Percentiles rank a stretch among this genome's conserved stretches.
phyloP scores from a whole-genome alignment of 495 filamentous ascomycete genomes.

The Margaritispora aquatica region DNA sequence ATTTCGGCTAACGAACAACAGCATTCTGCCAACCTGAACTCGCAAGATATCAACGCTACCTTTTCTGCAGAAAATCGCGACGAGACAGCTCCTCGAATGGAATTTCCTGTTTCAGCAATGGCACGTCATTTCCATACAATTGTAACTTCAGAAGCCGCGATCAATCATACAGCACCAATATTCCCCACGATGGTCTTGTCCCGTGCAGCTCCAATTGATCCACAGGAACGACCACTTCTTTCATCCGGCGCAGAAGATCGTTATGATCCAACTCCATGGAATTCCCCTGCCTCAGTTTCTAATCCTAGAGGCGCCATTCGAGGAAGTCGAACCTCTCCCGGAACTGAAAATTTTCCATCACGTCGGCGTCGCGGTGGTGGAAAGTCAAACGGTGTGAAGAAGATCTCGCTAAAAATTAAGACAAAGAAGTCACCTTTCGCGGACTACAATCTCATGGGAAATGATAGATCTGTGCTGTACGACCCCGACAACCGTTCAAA shows the following conservation, averaged over 20 bases:
- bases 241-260: not conserved
- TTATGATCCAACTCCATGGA: not conserved
- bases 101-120: not conserved
- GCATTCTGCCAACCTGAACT: no score
- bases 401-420: no score
- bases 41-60: no score
- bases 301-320: not conserved
- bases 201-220: not conserved
- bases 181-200: not conserved
- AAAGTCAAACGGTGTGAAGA: no score
- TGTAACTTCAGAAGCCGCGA: not conserved
- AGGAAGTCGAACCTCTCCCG: no score
- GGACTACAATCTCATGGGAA: no score
- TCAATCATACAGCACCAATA: not conserved
- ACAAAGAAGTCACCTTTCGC: no score
- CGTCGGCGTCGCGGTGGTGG: no score
- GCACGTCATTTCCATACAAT: not conserved
- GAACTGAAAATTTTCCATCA: no score
- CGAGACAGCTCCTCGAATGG: not conserved
- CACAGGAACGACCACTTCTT: not conserved
- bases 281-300: not conserved
- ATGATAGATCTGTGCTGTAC: no score
- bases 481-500: no score
- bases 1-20: no score
- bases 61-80: not conserved